Percentiles rank a stretch among this genome's conserved stretches.
Evolutionary conservation across 2,329 filamentous ascomycete genomes (phyloP).

Genomic region (Fusarium sambucinum): DNA sequence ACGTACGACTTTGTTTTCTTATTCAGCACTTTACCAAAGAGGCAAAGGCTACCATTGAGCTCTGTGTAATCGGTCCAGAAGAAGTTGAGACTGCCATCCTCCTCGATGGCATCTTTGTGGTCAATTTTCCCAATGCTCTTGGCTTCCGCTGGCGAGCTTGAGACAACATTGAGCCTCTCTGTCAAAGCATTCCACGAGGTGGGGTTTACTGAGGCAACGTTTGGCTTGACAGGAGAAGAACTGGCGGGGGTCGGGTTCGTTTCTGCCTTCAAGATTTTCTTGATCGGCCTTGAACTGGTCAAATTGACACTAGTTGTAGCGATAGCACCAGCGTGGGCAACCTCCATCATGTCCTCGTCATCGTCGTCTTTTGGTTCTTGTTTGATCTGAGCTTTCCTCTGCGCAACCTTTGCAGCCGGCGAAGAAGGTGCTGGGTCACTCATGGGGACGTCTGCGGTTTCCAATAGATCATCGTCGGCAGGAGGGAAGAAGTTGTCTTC

Average conservation of each 20-base stretch:
- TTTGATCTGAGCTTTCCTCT: slow-evolving; percentile 72
- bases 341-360: slow-evolving; percentile 87
- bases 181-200: slow-evolving; percentile 91
- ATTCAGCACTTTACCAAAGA: slow-evolving; percentile 96
- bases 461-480: slow-evolving; percentile 71
- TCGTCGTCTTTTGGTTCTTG: slow-evolving; percentile 71
- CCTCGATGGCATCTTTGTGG: slow-evolving; percentile 87
- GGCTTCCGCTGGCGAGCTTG: slow-evolving; percentile 74
- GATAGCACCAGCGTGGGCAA: slow-evolving; percentile 79
- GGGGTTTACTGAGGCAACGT: slow-evolving; percentile 75
- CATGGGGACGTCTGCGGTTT: slow-evolving; percentile 72
- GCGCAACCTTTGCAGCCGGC: slow-evolving; percentile 81
- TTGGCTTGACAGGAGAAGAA: slow-evolving; percentile 78
- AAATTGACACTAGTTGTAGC: slow-evolving; percentile 83
- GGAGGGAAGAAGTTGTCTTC: slow-evolving; percentile 64
- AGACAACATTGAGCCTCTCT: slow-evolving; percentile 86
- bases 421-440: slow-evolving; percentile 90
- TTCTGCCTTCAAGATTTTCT: slow-evolving; percentile 77
- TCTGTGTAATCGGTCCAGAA: slow-evolving; percentile 99
- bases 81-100: slow-evolving; percentile 90
- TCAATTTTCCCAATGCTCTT: slow-evolving; percentile 82
- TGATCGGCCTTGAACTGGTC: slow-evolving; percentile 77
- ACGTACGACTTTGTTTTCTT: slow-evolving; percentile 82
- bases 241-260: slow-evolving; percentile 77
- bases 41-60: slow-evolving; percentile 87